Conservation (phyloP, 805 yeast genomes). For the Ogataea naganishii region DNA sequence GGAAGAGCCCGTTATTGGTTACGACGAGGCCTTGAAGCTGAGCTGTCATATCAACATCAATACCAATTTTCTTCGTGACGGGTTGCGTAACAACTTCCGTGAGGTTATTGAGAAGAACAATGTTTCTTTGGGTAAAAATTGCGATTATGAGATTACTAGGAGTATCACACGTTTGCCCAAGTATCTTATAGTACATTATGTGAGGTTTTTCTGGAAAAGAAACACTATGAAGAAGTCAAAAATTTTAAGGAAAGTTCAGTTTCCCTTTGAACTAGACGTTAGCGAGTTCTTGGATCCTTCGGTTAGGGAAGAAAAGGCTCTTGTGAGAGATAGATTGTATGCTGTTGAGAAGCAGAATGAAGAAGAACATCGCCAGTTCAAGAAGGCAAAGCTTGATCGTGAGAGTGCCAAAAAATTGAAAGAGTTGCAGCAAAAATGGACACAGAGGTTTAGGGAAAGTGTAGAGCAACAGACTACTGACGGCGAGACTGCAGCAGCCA, state of each 20-base stretch:
- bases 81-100: slow-evolving; percentile 61
- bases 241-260: slow-evolving; percentile 86
- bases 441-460: slow-evolving; percentile 31
- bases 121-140: slow-evolving; percentile 58
- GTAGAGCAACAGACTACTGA: slow-evolving; percentile 31
- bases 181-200: slow-evolving; percentile 82
- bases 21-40: slow-evolving; percentile 60
- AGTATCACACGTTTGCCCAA: slow-evolving; percentile 76
- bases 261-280: slow-evolving; percentile 88
- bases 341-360: slow-evolving; percentile 65
- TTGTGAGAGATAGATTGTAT: slow-evolving; percentile 69
- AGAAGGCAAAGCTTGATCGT: slow-evolving; percentile 40
- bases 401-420: slow-evolving; percentile 33
- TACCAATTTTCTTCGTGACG: slow-evolving; percentile 85
- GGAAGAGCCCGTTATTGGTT: slow-evolving; percentile 33
- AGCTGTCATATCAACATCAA: slow-evolving; percentile 81
- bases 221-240: slow-evolving; percentile 87
- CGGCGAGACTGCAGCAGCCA: slow-evolving; percentile 35
- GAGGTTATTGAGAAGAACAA: slow-evolving; percentile 76
- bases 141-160: slow-evolving; percentile 54
- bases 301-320: slow-evolving; percentile 55
- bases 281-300: slow-evolving; percentile 80
- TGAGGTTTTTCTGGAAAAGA: slow-evolving; percentile 93
- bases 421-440: slow-evolving; percentile 42
- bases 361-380: slow-evolving; percentile 65